Evolutionary conservation across 2,329 filamentous ascomycete species (phyloP), one percentile per base, ranked within the genome.

Genomic region (Elsinoe ampelina): DNA sequence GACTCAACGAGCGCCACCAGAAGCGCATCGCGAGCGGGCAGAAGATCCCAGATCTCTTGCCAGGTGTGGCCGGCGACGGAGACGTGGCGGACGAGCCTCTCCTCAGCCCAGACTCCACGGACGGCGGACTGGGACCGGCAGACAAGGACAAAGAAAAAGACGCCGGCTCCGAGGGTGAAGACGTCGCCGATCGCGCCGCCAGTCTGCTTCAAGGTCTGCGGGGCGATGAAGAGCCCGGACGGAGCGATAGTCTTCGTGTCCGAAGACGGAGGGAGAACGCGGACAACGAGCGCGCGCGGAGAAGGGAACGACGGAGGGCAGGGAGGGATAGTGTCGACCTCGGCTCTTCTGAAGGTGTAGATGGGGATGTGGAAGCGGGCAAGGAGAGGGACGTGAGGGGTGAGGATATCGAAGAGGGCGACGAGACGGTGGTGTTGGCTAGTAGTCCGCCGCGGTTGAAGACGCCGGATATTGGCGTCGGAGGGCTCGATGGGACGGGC

Each of bases 1-100:
- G 92, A 56, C 80, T 97, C 64, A 95, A 95, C 80, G 91, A 95
- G 67, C 80, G 85, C 26, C 89, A 96, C 67, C 88, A 95, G 72
- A 87, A 93, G 32, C 87, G 92, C 60, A 82, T 96, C 54, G 89
- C 92, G 13, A 92, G 86, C 15, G 92, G 91, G 7, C 89, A 95
- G 66, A 81, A 92, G 66, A 86, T 95, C n/a, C 88, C 87, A 1
- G 89, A 95, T n/a, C 32, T 61, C 13, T 32, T 61, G 8, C 51
- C 55, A 7, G 70, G 12, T 57, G 56, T 56, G n/a, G 26, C 45
- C 13, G 38, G 32, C 17, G 52, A 48, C 20, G 39, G 39, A 8
- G 59, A 17, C 42, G 58, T 30, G 11, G 20, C 52, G 32, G 61
- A 58, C 17, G 35, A 39, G 1, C 12, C 36, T n/a, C 52, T 68